Base-by-base conservation (phyloP, 2,329 filamentous ascomycete species). In the Zasmidium cellare region DNA sequence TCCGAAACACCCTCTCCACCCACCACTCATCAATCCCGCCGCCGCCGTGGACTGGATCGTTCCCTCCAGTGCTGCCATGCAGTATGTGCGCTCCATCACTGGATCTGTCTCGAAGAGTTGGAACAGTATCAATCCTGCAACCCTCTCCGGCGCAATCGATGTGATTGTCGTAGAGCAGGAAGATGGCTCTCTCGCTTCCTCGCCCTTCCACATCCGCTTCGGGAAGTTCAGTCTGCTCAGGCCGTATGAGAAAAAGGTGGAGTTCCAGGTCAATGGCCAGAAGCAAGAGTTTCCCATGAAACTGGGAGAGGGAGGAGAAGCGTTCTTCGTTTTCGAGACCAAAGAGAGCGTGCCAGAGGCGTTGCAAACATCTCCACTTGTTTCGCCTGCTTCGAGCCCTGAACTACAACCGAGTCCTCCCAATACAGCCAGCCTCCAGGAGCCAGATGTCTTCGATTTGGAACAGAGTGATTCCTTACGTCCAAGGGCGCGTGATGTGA, bases 91-190 rank as follows among this genome's bases (percentile, higher is more conserved):
- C 67, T 96, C 92, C 72, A 85, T 97, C 69, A 94, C 91, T 76
- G 92, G 92, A 74, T 96, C 92, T 53, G 93, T 99, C 69, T 96
- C 92, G 68, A 97, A 94, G 79, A 93, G 94, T 75, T 99, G 94
- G 94, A 99, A 99, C 77, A 97, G 92, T 23, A 96, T 99, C 82
- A 99, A 99, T 76, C 94, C 94, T 51, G 92, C 94, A 46, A 99
- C 94, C 12, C 85, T 99, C 57, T 96, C 91, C 78, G 94, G 94
- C 71, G 94, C 94, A 71, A 97, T 99, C 78, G 94, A 99, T 82
- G 93, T 97, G 67, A 96, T 99, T 67, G 93, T 99, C 55, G 92
- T 99, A 58, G 92, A 99, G 76, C 92, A 96, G 67, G 91, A 93
- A 72, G 94, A 99, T 82, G 94, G 85, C 60, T 83, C 83, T 44